Evolutionary conservation across 176 grass and related monocot species (phyloP).

Genomic region (Eragrostis nindensis): DNA sequence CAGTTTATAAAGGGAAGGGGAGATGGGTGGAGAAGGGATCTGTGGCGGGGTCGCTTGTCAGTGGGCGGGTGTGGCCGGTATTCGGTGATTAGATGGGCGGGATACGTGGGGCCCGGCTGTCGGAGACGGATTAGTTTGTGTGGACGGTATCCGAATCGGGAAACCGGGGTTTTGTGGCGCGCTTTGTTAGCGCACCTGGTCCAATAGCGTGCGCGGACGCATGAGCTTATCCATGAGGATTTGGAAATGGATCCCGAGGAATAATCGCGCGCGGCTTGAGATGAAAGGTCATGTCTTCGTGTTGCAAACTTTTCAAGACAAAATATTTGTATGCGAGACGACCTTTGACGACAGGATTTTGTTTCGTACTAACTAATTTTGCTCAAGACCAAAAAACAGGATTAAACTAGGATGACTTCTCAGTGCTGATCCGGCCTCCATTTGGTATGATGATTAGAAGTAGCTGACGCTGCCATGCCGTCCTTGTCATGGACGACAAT

Average conservation of each 20-base stretch:
- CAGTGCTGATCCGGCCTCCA: not conserved
- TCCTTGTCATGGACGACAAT: constrained; percentile 21
- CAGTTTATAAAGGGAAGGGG: constrained; percentile 21
- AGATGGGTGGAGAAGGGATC: constrained; percentile 3
- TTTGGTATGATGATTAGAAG: not conserved
- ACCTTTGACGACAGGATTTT: not conserved
- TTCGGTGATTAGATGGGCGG: not conserved
- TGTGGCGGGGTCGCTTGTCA: constrained; percentile 20
- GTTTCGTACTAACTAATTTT: too few species aligned
- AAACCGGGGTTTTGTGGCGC: not conserved
- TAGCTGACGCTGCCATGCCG: not conserved
- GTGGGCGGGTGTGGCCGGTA: not conserved
- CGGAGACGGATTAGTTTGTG: not conserved
- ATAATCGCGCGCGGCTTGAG: not conserved
- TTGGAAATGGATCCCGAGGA: not conserved
- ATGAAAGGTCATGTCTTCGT: not conserved
- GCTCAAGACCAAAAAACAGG: not conserved
- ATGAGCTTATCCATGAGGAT: constrained; percentile 35
- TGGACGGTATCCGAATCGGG: constrained; percentile 10
- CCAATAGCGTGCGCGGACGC: not conserved
- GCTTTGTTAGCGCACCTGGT: not conserved
- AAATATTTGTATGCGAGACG: not conserved
- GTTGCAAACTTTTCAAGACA: not conserved
- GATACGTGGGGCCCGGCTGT: not conserved
- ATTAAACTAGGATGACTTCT: not conserved